Conservation (phyloP, 2,329 filamentous ascomycete species). For the Allantophomopsis lycopodina region DNA sequence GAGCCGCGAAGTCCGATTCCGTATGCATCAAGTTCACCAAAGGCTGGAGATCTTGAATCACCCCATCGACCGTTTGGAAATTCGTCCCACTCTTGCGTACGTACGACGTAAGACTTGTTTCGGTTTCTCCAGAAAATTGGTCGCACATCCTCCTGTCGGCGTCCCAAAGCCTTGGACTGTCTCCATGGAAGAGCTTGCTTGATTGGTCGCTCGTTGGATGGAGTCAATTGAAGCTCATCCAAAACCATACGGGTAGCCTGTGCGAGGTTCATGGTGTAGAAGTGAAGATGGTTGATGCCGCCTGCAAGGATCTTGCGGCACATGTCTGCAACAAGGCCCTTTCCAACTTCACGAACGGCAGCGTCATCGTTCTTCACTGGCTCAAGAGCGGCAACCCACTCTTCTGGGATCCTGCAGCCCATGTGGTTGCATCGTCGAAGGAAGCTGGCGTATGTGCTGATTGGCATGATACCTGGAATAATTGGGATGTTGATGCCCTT, state of each 20-base stretch:
- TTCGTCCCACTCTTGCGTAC: constrained; percentile 97
- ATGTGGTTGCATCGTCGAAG: constrained; percentile 83
- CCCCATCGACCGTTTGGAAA: constrained; percentile 99
- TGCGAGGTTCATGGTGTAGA: constrained; percentile 98
- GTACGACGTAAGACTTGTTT: constrained; percentile 87
- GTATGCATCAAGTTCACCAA: constrained; percentile 89
- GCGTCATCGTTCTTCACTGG: constrained; percentile 95
- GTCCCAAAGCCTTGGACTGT: constrained; percentile 78
- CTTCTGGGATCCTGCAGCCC: constrained; percentile 66
- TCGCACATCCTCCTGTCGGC: constrained; percentile 86
- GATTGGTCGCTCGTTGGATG: constrained; percentile 61
- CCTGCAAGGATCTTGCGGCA: constrained; percentile 73
- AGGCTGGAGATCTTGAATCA: constrained; percentile 89
- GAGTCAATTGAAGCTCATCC: constrained; percentile 74
- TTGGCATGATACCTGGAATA: constrained; percentile 81
- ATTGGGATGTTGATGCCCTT: constrained; percentile 76
- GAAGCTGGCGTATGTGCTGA: constrained; percentile 91
- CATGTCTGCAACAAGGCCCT: constrained; percentile 75
- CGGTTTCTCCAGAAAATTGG: constrained; percentile 98
- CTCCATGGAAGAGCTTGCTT: constrained; percentile 94
- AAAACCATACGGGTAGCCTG: constrained; percentile 89
- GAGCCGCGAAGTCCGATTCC: constrained; percentile 88
- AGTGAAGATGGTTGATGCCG: constrained; percentile 82
- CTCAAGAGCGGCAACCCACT: constrained; percentile 72
- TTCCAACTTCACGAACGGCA: constrained; percentile 80